Percentiles rank a stretch among this genome's conserved stretches.
phyloP scores from a whole-genome alignment of 192 early-diverging fungal genomes.

The Coemansia sp. region DNA sequence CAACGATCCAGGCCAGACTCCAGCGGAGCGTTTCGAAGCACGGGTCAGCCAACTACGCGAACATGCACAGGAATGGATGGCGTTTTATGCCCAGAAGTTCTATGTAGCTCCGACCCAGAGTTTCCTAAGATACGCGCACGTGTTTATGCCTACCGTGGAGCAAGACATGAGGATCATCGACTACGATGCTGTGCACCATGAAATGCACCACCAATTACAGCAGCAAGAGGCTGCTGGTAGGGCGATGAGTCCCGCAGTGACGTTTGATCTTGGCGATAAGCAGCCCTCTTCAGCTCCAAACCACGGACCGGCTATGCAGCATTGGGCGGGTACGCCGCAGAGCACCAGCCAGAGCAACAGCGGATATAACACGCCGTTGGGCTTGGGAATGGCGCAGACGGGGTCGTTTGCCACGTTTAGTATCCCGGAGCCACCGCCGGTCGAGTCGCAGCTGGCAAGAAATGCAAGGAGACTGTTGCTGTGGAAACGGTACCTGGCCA shows the following conservation, averaged over 20 bases:
- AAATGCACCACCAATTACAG: constrained; percentile 8
- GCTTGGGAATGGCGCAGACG: neutral
- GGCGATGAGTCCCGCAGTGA: constrained; percentile 7
- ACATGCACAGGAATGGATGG: constrained; percentile 54
- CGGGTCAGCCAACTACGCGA: constrained; percentile 27
- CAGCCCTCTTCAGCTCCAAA: neutral
- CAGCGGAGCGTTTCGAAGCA: constrained; percentile 28
- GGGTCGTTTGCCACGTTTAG: constrained; percentile 27
- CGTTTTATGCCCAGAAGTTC: constrained; percentile 53
- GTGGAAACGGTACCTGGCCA: constrained; percentile 37
- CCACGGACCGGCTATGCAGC: neutral
- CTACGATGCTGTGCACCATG: constrained; percentile 33
- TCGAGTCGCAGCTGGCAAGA: constrained; percentile 45
- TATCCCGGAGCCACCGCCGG: constrained; percentile 52
- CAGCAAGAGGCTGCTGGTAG: neutral
- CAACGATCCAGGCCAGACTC: neutral
- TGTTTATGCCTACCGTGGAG: constrained; percentile 44
- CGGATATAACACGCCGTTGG: constrained; percentile 7
- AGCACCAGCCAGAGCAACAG: constrained; percentile 4
- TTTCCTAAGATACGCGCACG: constrained; percentile 31
- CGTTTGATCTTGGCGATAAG: constrained; percentile 1
- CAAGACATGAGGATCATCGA: constrained; percentile 46
- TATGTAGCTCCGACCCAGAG: constrained; percentile 50
- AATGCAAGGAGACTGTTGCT: constrained; percentile 32
- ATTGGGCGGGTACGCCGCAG: constrained; percentile 1